Base-by-base conservation (phyloP, 225 moss, liverwort and hornwort species). In the Antitrichia curtipendula region DNA sequence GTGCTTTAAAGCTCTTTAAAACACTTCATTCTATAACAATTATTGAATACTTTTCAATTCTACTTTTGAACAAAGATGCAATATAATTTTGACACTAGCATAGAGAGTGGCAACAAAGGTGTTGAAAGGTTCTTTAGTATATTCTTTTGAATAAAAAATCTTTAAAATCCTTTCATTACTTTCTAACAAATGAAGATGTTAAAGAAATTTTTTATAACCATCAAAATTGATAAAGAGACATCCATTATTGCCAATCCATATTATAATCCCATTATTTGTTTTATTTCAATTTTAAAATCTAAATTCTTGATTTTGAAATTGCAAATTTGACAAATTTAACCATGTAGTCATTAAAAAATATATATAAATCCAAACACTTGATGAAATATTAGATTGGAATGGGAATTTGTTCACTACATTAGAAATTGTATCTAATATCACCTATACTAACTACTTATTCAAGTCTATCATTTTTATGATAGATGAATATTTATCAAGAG, bases 371-470 rank as follows among this genome's bases (percentile, higher is more conserved):
- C n/a, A n/a, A 45, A 7, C 7, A 19, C 2, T 17, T 47, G 12
- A 47, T 47, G 4, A 73, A 47, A 47, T 29, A 7, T 31, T 49
- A 47, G 31, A 47, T 49, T 31, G 4, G 12, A 2, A 73, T 19
- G 19, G 11, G 28, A 73, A 2, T 45, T 47, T 73, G 19, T 71
- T 41, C 3, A 28, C 9, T 9, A n/a, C n/a, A n/a, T n/a, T n/a
- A 25, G 23, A 70, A 15, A 0, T 16, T 71, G 3, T 43, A 41
- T 43, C 8, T 71, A 3, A 4, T 41, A 14, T 16, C 9, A 27
- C 0, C 1, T 0, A 27, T 70, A 43, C 0, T 41, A 71, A 43
- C 27, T 41, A 41, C 6, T 43, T 6, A 41, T 0, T 13, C 5
- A 41, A 41, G 14, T 0, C 4, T 25, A 24, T 7, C 14, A 25